These are phyloP conservation scores for Yarrowia deformans DNA, from an alignment of 805 yeast species.

Conservation along the genomic window DNA sequence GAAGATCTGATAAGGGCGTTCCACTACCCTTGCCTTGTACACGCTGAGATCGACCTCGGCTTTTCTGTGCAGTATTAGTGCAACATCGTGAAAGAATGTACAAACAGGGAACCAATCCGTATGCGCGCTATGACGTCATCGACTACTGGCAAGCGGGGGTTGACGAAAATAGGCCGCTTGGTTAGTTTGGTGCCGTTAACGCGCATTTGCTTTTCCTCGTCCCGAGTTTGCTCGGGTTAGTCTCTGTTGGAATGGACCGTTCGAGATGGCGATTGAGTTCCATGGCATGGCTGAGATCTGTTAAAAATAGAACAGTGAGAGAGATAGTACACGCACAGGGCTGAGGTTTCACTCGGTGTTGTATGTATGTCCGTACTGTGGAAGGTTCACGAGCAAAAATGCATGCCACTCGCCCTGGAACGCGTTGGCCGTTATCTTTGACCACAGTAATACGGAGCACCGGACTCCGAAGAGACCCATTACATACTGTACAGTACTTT, in stretches of 20 bases:
- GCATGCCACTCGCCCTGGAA: too few species aligned
- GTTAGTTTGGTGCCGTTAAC: not conserved
- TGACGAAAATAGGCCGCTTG: not conserved
- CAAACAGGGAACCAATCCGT: too few species aligned
- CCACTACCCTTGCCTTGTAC: not conserved
- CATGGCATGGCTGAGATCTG: not conserved
- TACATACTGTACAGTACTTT: too few species aligned
- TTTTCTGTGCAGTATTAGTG: not conserved
- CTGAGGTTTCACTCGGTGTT: too few species aligned
- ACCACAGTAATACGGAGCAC: too few species aligned
- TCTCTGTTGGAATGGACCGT: conserved; percentile 1
- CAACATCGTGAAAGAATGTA: not conserved
- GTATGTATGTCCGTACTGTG: too few species aligned
- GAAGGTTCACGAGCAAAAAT: too few species aligned
- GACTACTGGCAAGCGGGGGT: not conserved
- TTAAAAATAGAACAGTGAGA: too few species aligned
- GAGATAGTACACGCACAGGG: too few species aligned
- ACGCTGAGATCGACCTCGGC: conserved; percentile 1
- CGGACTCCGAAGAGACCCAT: too few species aligned
- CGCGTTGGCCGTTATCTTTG: too few species aligned
- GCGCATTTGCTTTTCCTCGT: not conserved
- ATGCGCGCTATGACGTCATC: not conserved
- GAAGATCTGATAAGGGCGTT: not conserved
- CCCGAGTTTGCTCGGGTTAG: not conserved
- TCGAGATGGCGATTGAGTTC: not conserved